Percentiles rank a stretch among this genome's conserved stretches.
These are phyloP conservation scores for Thielaviopsis punctulata DNA, from an alignment of 2,329 filamentous ascomycete species.

Conservation along the genomic window DNA sequence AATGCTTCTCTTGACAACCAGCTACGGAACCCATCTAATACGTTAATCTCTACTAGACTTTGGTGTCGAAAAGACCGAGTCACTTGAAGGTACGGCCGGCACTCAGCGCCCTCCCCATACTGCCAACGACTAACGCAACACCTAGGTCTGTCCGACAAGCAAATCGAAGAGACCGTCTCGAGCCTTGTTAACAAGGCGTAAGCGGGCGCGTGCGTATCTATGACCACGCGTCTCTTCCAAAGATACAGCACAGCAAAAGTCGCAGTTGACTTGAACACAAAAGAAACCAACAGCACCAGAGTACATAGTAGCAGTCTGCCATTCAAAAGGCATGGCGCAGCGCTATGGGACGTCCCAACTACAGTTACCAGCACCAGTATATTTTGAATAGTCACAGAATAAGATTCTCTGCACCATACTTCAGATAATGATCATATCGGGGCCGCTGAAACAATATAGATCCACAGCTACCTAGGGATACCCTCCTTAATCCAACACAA, in stretches of 20 bases:
- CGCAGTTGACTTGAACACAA: neutral
- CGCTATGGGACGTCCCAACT: neutral
- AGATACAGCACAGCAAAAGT: neutral
- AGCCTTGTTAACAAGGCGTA: slow-evolving; percentile 29
- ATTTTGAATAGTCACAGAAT: neutral
- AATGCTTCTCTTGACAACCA: neutral
- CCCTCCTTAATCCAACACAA: too few species aligned
- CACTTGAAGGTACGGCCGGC: slow-evolving; percentile 29
- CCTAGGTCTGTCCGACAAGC: slow-evolving; percentile 37
- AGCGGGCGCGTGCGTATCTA: neutral
- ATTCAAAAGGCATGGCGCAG: neutral
- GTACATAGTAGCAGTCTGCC: neutral
- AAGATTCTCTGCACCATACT: neutral
- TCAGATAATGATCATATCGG: too few species aligned
- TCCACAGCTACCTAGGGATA: neutral
- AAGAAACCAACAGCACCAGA: neutral
- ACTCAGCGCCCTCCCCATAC: slow-evolving; percentile 16
- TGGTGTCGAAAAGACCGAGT: slow-evolving; percentile 38
- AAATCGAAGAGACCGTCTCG: slow-evolving; percentile 42
- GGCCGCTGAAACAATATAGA: too few species aligned
- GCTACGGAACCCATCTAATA: neutral
- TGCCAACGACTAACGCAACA: neutral
- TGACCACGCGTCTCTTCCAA: neutral
- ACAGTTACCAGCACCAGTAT: neutral
- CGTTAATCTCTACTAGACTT: slow-evolving; percentile 25